Percentiles rank a stretch among this genome's conserved stretches.
phyloP scores from a whole-genome alignment of 2,329 filamentous ascomycete genomes.

The Tothia fuscella region DNA sequence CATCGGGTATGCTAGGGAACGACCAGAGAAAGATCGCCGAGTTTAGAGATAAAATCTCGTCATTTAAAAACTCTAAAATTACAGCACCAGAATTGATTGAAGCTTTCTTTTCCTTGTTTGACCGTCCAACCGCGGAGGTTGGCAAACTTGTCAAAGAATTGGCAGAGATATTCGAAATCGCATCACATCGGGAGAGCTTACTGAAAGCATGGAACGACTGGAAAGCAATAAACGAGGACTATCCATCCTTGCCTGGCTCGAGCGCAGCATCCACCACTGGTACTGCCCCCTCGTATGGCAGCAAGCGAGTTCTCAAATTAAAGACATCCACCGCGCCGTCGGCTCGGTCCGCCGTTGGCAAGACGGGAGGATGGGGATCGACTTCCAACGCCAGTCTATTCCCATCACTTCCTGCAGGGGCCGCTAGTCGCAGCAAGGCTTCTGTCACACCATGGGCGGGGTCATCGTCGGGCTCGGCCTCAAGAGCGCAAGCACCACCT shows the following conservation, averaged over 20 bases:
- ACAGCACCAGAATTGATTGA: conserved; percentile 71
- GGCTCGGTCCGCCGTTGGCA: conserved; percentile 45
- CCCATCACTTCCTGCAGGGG: conserved; percentile 15
- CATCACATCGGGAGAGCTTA: conserved; percentile 57
- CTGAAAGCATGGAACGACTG: conserved; percentile 87
- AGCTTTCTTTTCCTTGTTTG: conserved; percentile 73
- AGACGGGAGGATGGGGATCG: conserved; percentile 46
- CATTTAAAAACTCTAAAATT: conserved; percentile 58
- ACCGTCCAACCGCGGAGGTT: conserved; percentile 64
- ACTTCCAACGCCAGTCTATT: conserved; percentile 21
- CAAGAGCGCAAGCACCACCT: conserved; percentile 19
- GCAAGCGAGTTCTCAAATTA: conserved; percentile 46
- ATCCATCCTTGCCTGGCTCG: conserved; percentile 70
- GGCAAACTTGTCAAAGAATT: conserved; percentile 86
- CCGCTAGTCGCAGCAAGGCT: background rate
- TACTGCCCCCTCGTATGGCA: conserved; percentile 35
- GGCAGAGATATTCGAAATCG: conserved; percentile 83
- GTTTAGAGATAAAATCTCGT: conserved; percentile 71
- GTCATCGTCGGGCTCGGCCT: conserved; percentile 19
- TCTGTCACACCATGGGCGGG: conserved; percentile 13
- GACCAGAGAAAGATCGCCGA: conserved; percentile 60
- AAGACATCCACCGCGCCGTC: conserved; percentile 61
- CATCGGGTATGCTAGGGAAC: conserved; percentile 66
- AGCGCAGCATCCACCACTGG: conserved; percentile 50
- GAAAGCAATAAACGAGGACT: conserved; percentile 92